Base-by-base conservation (phyloP, 2,329 filamentous ascomycete genomes). In the Didymellaceae sp. region DNA sequence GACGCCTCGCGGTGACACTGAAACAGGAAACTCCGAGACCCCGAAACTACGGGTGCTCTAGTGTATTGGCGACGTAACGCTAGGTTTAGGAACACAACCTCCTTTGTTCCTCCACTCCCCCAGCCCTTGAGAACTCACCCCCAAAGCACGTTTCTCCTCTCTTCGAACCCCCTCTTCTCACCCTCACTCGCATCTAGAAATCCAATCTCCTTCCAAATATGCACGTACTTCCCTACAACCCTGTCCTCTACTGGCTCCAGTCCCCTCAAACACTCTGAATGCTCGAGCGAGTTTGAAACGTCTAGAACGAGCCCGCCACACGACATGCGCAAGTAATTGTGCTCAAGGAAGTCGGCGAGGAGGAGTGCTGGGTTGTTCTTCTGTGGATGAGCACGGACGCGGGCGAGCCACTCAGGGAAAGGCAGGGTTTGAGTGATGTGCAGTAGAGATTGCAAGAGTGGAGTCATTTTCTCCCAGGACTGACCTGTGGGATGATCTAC, bases 401-500 rank as follows among this genome's bases (percentile, higher is more conserved):
- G 28, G 6, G 10, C 28, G 10, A 31, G 28, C 28, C 28, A 31
- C 6, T 31, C 28, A 31, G 10, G 13, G 28, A 31, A 31, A 2
- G 28, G 28, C n/a, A 31, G n/a, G n/a, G 28, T 31, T n/a, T 31
- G 28, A 31, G 24, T 7, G 6, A 31, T 31, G 6, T 31, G 10
- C 10, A 31, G 13, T 13, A 14, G 6, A 13, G 28, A 13, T 31
- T 31, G 28, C 13, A 31, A 31, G 28, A 13, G n/a, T 6, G 38
- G 20, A 3, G 67, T 66, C 65, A 77, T 74, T 2, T 73, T 61
- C 6, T 48, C 49, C 77, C 77, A 79, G 0, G 68, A 53, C 51
- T 78, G 76, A 2, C 75, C 52, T 5, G 71, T 61, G 0, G 76
- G 76, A 51, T 78, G 78, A 5, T 79, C 77, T 45, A 80, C 70